These are phyloP conservation scores for Taiozyma sp. DNA, from an alignment of 1,139 yeast genomes.

Conservation along the genomic window DNA sequence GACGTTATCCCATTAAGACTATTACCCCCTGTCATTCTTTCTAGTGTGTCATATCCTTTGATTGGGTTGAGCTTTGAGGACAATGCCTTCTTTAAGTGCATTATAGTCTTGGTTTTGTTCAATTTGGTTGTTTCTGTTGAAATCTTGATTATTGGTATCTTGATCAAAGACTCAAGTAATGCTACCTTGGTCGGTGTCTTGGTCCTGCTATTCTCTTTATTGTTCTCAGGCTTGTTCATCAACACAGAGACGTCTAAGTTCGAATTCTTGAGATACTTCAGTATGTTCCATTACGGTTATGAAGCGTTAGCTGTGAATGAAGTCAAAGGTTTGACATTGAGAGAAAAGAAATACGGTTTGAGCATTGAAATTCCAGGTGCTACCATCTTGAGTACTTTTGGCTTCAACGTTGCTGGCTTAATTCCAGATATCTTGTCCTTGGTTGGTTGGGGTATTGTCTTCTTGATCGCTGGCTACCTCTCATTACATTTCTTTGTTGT, in stretches of 20 bases:
- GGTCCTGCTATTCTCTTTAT: slow-evolving; percentile 72
- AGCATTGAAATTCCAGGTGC: slow-evolving; percentile 99
- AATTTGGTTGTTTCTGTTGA: slow-evolving; percentile 84
- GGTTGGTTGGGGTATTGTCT: slow-evolving; percentile 44
- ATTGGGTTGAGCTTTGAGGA: slow-evolving; percentile 82
- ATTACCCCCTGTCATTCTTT: slow-evolving; percentile 79
- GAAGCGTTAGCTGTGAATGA: slow-evolving; percentile 91
- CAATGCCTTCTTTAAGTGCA: slow-evolving; percentile 70
- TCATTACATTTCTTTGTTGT: slow-evolving; percentile 70
- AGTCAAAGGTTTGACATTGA: slow-evolving; percentile 80
- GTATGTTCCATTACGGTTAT: slow-evolving; percentile 93
- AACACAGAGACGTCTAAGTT: slow-evolving; percentile 56
- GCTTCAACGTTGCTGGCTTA: slow-evolving; percentile 79
- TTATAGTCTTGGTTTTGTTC: slow-evolving; percentile 69
- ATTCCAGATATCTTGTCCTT: slow-evolving; percentile 58
- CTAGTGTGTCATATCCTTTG: slow-evolving; percentile 87
- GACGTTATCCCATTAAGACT: slow-evolving; percentile 88
- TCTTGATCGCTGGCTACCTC: slow-evolving; percentile 65
- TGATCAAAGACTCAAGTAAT: slow-evolving; percentile 87
- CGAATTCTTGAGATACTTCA: slow-evolving; percentile 76
- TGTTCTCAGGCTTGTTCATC: slow-evolving; percentile 91
- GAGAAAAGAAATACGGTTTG: slow-evolving; percentile 86
- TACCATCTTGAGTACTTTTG: slow-evolving; percentile 90
- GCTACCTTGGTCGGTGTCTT: slow-evolving; percentile 88
- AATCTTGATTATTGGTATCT: slow-evolving; percentile 80